Percentiles rank a stretch among this genome's conserved stretches.
phyloP scores from a whole-genome alignment of 1,284 basidiomycete species.

The Polyporus tsugae region DNA sequence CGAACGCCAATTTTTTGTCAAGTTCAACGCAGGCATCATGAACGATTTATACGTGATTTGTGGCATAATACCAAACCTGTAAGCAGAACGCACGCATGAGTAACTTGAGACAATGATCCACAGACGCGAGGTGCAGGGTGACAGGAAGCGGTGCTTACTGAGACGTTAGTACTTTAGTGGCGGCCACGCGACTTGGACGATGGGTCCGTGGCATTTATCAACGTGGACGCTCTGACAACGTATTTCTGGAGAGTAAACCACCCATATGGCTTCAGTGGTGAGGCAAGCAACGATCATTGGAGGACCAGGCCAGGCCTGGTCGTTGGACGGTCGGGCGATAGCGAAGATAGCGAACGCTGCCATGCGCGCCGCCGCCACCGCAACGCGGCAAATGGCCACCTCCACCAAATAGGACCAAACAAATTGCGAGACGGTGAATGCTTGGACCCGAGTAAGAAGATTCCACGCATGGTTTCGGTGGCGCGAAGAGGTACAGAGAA shows the following conservation, averaged over 20 bases:
- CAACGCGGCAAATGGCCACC: too few species aligned
- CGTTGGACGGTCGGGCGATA: too few species aligned
- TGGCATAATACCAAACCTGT: too few species aligned
- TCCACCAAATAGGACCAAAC: neutral
- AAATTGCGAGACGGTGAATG: neutral
- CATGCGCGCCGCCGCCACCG: too few species aligned
- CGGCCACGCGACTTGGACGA: neutral
- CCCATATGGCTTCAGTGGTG: neutral
- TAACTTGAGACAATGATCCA: neutral
- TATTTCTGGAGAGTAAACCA: neutral
- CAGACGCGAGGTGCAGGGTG: neutral
- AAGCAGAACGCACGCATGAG: neutral
- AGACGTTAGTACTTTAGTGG: neutral
- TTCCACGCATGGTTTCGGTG: neutral
- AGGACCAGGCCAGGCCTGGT: too few species aligned
- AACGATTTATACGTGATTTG: neutral
- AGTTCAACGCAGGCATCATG: neutral
- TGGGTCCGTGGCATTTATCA: neutral
- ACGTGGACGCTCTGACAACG: conserved; percentile 2
- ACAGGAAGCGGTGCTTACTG: neutral
- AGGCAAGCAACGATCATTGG: neutral
- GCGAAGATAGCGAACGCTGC: too few species aligned
- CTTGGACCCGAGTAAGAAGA: neutral
- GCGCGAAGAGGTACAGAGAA: neutral
- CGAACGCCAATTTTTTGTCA: neutral